Base-by-base conservation (phyloP, 1,139 yeast species). In the Yamadazyma buinensis region DNA sequence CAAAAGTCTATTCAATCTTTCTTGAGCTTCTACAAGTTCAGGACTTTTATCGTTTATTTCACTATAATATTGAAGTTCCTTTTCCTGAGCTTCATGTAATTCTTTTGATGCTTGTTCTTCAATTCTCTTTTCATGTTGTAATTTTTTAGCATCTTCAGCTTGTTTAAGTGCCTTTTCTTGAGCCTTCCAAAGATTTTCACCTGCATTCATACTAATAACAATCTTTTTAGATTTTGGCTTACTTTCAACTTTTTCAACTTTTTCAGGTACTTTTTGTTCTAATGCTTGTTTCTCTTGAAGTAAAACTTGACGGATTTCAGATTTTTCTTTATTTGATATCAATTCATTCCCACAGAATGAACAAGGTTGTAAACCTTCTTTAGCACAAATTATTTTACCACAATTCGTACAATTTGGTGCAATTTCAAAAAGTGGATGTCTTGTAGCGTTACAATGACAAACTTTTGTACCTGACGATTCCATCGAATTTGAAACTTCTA, bases 341-440 rank as follows among this genome's bases (percentile, higher is more conserved):
- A 92, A 60, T 23, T 80, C 84, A 17, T 68, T 57, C 0, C 88
- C 87, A 61, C 98, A 92, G 43, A 64, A 84, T 2, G 94, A 75
- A 54, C 99, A 94, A 4, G 94, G 94, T 36, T 88, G 87, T n/a
- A 79, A 55, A 0, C 97, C 97, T 53, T 94, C 97, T 48, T 80
- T 80, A 3, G 73, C 72, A 61, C 99, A 94, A 2, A 92, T 84
- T 26, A 94, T 86, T 54, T 88, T 87, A 9, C 99, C 99, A 58
- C 99, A 94, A 39, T 83, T 80, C 29, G 92, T 61, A 51, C 99
- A 94, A 54, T 94, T 94, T 0, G 98, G 98, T 1, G 95, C 92
- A 39, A 85, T 72, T 39, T 85, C 94, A 46, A 87, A 84, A 28
- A 94, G 62, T 2, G 97, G 95, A 52, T 94, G 98, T 39, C 84